phyloP scores from a whole-genome alignment of 176 grass and related monocot genomes.

The Oryza longistaminata region DNA sequence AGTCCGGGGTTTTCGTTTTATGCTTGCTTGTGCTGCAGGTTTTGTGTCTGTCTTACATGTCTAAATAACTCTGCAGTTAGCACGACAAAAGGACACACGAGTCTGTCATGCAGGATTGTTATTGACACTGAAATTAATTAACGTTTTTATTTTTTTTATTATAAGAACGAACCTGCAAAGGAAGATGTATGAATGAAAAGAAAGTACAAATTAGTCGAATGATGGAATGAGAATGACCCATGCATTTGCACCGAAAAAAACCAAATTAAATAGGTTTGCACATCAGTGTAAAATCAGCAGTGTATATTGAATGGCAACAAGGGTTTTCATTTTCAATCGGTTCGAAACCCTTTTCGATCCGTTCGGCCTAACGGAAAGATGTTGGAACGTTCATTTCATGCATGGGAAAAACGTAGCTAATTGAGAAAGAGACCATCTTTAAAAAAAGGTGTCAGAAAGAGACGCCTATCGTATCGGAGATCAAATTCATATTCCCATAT shows the following conservation, averaged over 20 bases:
- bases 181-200: background rate
- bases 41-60: slow-evolving; percentile 12
- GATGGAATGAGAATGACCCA: background rate
- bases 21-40: slow-evolving; percentile 1
- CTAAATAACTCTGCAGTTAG: background rate
- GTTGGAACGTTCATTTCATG: slow-evolving; percentile 38
- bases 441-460: background rate
- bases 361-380: slow-evolving; percentile 10
- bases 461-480: background rate
- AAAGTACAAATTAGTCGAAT: background rate
- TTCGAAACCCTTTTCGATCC: background rate
- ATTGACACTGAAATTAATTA: background rate
- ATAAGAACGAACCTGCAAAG: background rate
- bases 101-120: background rate
- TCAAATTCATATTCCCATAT: background rate
- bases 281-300: background rate
- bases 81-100: background rate
- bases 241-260: background rate
- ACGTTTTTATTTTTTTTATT: background rate
- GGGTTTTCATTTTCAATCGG: background rate
- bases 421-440: background rate
- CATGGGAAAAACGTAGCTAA: background rate
- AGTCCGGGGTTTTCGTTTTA: slow-evolving; percentile 24
- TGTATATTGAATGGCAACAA: background rate
- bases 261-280: background rate